Evolutionary conservation across 805 yeast species (phyloP).

Genomic region (Wickerhamomyces chambardii): DNA sequence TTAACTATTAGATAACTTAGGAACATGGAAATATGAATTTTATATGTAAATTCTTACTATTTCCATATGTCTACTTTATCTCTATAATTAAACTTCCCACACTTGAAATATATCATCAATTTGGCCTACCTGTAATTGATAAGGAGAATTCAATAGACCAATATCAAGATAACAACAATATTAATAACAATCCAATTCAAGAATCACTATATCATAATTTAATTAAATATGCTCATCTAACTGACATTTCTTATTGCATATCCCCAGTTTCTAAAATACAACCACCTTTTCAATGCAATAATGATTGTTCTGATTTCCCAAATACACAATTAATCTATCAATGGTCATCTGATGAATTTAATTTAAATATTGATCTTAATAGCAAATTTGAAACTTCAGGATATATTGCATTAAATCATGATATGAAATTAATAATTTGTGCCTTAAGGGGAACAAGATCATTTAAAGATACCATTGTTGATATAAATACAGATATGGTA

Average conservation of each 20-base stretch:
- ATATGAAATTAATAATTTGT: slow-evolving; percentile 4
- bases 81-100: no score
- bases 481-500: slow-evolving; percentile 16
- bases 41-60: no score
- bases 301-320: slow-evolving; percentile 12
- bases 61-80: no score
- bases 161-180: background rate
- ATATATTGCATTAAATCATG: slow-evolving; percentile 12
- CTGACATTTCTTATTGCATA: slow-evolving; percentile 18
- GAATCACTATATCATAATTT: slow-evolving; percentile 9
- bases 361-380: background rate
- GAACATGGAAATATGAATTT: no score
- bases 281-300: slow-evolving; percentile 16
- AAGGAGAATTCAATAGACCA: no score
- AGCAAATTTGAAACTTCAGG: slow-evolving; percentile 14
- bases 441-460: slow-evolving; percentile 17
- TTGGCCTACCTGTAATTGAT: no score
- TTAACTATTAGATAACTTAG: no score
- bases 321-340: slow-evolving; percentile 13
- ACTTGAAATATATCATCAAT: no score
- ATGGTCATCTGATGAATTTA: slow-evolving; percentile 14
- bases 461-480: slow-evolving; percentile 16
- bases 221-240: slow-evolving; percentile 10
- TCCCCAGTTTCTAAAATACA: slow-evolving; percentile 11
- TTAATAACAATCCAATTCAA: background rate